phyloP scores from a whole-genome alignment of 768 basidiomycete genomes.

The Aureoboletus auriporus region DNA sequence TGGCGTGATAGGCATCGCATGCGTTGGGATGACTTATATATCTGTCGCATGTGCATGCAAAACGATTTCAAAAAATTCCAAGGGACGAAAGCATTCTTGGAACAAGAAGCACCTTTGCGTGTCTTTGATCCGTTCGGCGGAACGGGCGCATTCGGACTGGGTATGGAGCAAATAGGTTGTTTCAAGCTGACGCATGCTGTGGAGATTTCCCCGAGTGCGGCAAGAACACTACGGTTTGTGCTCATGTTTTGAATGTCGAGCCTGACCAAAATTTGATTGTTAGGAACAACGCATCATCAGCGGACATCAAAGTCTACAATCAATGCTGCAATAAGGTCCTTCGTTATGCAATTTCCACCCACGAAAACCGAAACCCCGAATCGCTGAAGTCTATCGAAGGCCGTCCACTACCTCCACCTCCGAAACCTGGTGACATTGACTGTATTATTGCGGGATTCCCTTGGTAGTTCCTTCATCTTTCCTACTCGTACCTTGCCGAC shows the following conservation, averaged over 20 bases:
- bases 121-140: constrained; percentile 44
- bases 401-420: constrained; percentile 41
- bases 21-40: constrained; percentile 31
- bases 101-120: constrained; percentile 22
- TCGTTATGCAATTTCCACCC: constrained; percentile 50
- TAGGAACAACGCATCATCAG: constrained; percentile 53
- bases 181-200: constrained; percentile 60
- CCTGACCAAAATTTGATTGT: constrained; percentile 3
- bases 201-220: constrained; percentile 76
- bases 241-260: background rate
- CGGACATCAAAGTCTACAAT: constrained; percentile 54
- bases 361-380: constrained; percentile 39
- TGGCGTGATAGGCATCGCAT: constrained; percentile 38
- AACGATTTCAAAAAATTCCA: constrained; percentile 30
- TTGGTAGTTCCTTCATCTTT: constrained; percentile 42
- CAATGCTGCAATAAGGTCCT: constrained; percentile 68
- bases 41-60: constrained; percentile 45
- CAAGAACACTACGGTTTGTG: constrained; percentile 56
- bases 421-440: constrained; percentile 52
- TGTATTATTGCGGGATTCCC: constrained; percentile 71
- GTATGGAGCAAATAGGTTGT: constrained; percentile 51
- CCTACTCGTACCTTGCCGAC: constrained; percentile 1
- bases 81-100: constrained; percentile 31
- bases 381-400: constrained; percentile 38
- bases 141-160: constrained; percentile 58